Evolutionary conservation across 2,329 filamentous ascomycete species (phyloP).

Genomic region (Apiospora kogelbergensis): DNA sequence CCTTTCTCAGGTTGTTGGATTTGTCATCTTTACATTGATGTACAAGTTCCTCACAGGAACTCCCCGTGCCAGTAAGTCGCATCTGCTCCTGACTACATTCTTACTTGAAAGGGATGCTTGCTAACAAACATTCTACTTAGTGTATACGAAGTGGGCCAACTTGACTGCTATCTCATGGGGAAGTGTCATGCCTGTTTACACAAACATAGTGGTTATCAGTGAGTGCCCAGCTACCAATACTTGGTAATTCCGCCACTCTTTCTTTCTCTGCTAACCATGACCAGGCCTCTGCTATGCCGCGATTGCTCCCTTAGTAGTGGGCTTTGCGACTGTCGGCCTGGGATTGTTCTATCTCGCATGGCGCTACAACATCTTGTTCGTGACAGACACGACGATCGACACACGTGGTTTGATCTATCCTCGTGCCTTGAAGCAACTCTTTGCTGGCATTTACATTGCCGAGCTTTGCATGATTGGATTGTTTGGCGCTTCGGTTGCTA

Average conservation of each 20-base stretch:
- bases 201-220: slow-evolving; percentile 79
- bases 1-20: slow-evolving; percentile 68
- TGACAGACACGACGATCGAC: slow-evolving; percentile 78
- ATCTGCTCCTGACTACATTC: background rate
- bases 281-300: slow-evolving; percentile 80
- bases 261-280: slow-evolving; percentile 18
- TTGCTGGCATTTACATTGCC: slow-evolving; percentile 80
- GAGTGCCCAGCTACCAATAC: slow-evolving; percentile 31
- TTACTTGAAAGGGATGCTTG: background rate
- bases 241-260: background rate
- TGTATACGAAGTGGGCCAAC: slow-evolving; percentile 75
- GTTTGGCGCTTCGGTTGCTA: slow-evolving; percentile 67
- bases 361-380: slow-evolving; percentile 88
- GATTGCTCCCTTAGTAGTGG: slow-evolving; percentile 81
- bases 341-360: slow-evolving; percentile 83
- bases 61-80: slow-evolving; percentile 60
- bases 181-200: slow-evolving; percentile 77
- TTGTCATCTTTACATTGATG: slow-evolving; percentile 72
- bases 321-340: slow-evolving; percentile 78
- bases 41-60: slow-evolving; percentile 75
- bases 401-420: slow-evolving; percentile 87
- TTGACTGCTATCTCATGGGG: slow-evolving; percentile 80
- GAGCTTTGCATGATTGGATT: slow-evolving; percentile 83
- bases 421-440: slow-evolving; percentile 81
- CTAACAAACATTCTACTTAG: background rate